Evolutionary conservation across 805 yeast genomes (phyloP).

Genomic region (Kodamaea sagamina): DNA sequence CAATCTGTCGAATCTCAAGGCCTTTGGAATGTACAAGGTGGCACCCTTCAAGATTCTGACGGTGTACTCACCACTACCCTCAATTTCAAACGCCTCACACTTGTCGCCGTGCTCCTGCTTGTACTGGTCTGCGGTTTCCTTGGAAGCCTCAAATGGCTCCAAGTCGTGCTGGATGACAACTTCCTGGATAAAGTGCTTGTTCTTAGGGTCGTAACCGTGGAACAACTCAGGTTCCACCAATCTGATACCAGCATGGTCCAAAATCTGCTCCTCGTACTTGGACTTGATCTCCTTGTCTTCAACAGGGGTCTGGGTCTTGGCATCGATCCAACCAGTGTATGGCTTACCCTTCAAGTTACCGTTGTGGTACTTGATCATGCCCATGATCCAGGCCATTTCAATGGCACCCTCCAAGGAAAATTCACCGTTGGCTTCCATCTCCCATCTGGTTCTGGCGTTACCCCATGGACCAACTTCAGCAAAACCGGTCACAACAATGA

Average conservation of each 20-base stretch:
- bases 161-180: constrained; percentile 94
- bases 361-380: constrained; percentile 90
- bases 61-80: constrained; percentile 88
- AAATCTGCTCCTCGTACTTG: constrained; percentile 85
- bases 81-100: constrained; percentile 87
- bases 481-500: constrained; percentile 95
- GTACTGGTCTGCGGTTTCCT: constrained; percentile 94
- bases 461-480: constrained; percentile 99
- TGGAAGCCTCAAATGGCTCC: constrained; percentile 93
- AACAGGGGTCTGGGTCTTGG: constrained; percentile 88
- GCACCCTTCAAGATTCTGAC: constrained; percentile 94
- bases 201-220: constrained; percentile 90
- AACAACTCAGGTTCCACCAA: constrained; percentile 94
- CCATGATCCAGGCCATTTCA: constrained; percentile 99
- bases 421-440: constrained; percentile 94
- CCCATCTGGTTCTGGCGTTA: constrained; percentile 98
- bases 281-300: constrained; percentile 92
- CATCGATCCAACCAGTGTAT: constrained; percentile 97
- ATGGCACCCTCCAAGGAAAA: constrained; percentile 97
- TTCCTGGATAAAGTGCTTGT: constrained; percentile 93
- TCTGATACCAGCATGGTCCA: constrained; percentile 96
- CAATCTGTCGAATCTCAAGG: constrained; percentile 69
- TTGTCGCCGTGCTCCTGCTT: constrained; percentile 90
- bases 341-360: constrained; percentile 88
- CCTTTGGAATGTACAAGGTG: constrained; percentile 86